Base-by-base conservation (phyloP, 345 rosid species). In the Bruguiera parviflora region DNA sequence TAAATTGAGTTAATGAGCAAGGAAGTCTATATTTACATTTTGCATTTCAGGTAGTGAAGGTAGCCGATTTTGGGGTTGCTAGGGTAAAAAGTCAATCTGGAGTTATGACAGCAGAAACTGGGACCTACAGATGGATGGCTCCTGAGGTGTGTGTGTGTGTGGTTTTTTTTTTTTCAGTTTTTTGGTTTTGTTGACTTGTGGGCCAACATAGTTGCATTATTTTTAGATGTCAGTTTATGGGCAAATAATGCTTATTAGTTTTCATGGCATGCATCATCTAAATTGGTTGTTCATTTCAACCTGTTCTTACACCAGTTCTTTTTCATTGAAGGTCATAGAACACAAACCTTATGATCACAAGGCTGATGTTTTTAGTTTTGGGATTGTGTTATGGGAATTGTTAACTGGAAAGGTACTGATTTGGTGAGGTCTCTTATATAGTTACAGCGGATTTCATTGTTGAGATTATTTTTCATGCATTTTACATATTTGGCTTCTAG, bases 61-160 rank as follows among this genome's bases (percentile, higher is more conserved):
- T 95, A 71, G 99, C 96, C 72, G 97, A 95, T 85, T 95, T 95
- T 85, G 97, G 99, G 58, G 96, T 94, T 75, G 97, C 99, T 32
- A 86, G 96, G 79, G 99, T 89, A 73, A 84, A 89, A 85, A 79
- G 88, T 73, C 96, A 91, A 69, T 75, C 97, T 64, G 99, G 96
- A 70, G 96, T 95, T n/a, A 95, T 95, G 99, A 95, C 98, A 19
- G 96, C 99, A 56, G 99, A 95, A 88, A 95, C 99, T 43, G 99
- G 99, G 83, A 92, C 99, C n/a, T 91, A 91, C 66, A 78, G 97
- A 58, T 95, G 99, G 99, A 95, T 92, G 99, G 96, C 99, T 81
- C 99, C 99, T 24, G 97, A 95, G 99, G 98, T 94, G 67, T 27
- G 28, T 0, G 28, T 27, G 28, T 2, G 2, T 27, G 28, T 2